These are phyloP conservation scores for Fraxinus quadrangulata DNA, from an alignment of 257 asterid genomes.

Conservation along the genomic window DNA sequence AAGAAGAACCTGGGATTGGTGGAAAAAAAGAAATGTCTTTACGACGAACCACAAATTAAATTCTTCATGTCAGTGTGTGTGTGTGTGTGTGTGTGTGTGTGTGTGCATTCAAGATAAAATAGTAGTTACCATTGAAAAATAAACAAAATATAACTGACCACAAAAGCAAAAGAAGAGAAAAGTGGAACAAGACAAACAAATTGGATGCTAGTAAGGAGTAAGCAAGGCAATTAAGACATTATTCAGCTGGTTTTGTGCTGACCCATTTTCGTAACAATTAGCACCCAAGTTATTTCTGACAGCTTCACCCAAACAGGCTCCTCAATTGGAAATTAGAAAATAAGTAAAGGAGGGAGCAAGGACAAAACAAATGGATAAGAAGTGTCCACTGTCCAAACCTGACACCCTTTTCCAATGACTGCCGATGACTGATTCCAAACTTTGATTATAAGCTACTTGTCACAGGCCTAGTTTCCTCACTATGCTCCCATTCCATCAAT, in stretches of 20 bases:
- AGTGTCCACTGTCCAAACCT: neutral
- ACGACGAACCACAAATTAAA: neutral
- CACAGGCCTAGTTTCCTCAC: too few relatives aligned
- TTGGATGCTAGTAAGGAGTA: neutral
- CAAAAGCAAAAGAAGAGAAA: neutral
- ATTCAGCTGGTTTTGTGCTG: neutral
- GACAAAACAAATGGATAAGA: neutral
- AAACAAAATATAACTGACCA: neutral
- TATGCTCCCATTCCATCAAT: too few relatives aligned
- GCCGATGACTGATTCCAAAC: neutral
- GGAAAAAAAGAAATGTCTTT: neutral
- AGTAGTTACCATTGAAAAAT: neutral
- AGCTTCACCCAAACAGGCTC: neutral
- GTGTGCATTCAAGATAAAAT: neutral
- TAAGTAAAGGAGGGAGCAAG: neutral
- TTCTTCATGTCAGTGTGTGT: neutral
- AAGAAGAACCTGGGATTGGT: conserved; percentile 35
- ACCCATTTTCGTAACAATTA: neutral
- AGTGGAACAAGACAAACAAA: neutral
- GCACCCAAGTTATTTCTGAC: neutral
- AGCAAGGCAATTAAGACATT: neutral
- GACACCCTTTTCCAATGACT: neutral
- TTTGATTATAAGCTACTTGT: neutral
- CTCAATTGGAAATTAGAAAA: neutral
- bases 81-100: neutral